Evolutionary conservation across 208 protist species (phyloP), one percentile per base, ranked within the genome.

Genomic region (Wallacemonas rigidus): DNA sequence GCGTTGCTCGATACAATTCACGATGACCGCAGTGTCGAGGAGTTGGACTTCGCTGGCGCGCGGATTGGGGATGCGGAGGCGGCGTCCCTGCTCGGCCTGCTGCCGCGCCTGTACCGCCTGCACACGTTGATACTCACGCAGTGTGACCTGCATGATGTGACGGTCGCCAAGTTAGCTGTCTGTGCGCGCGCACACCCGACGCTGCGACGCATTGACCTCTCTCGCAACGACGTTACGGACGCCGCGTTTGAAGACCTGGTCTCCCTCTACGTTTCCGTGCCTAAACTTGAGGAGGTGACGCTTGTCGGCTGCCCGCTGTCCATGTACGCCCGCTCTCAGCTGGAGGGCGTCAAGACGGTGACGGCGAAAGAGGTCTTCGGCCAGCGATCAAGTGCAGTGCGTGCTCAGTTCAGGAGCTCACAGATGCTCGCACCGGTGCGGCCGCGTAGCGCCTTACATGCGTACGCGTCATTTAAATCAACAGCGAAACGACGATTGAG

Each of bases 201-300:
- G 35, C 60, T 95, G 15, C 63, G 76, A 48, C 39, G 44, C 17
- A 36, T 95, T 1, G 74, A 85, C 67, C 71, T 95, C 14, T 90
- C 85, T 9, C 62, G 74, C 69, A 95, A 95, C 71, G 56, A 72
- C 41, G 17, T 92, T 61, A 89, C 78, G 1, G 82, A 88, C 57
- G 39, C 36, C 35, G 58, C 74, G 9, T 61, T 79, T 12, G 60
- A 65, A 0, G 71, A 72, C 1, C 75, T 95, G 17, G 44, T 86
- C 44, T 57, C 63, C 26, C 76, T 93, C 48, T 80, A 73, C 9
- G 54, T 67, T 26, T 76, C 77, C n/a, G 45, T 82, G 43, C 75
- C 80, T 47, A 50, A 72, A 11, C 67, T 95, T 35, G 75, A 65
- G 43, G 61, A 41, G 11, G 40, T 94, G 26, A 9, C 40, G 4